Base-by-base conservation (phyloP, 768 basidiomycete genomes). In the Amanita muscaria region DNA sequence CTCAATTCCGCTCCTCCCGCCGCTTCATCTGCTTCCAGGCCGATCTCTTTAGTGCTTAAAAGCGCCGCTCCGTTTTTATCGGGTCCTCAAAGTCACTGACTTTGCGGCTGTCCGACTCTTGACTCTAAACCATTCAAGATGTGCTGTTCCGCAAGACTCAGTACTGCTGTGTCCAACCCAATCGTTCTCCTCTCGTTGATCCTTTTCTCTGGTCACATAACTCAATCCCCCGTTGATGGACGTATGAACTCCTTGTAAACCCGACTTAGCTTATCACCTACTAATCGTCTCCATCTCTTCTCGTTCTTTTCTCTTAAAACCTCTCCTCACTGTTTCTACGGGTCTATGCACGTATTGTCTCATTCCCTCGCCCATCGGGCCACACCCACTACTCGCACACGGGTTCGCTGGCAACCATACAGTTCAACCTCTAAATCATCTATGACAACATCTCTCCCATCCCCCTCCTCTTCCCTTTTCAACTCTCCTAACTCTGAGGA, bases 381-480 rank as follows among this genome's bases (percentile, higher is more conserved):
- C 30, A 77, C 80, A 34, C 76, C 79, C 49, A 73, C 77, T 1
- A 68, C 83, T 47, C 78, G 84, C 53, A 66, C 80, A 40, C 68
- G 82, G 60, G 68, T 79, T 54, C 80, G 87, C 54, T 88, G 86
- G 85, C 87, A 88, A 65, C 86, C 86, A 53, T 89, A 88, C 62
- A 64, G 68, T 51, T 59, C 77, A 42, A 60, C 70, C 43, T 57
- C 64, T 43, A 63, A 63, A 35, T 55, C 72, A 34, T 63, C 69
- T 19, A 61, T 19, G 54, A 59, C 40, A 27, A 41, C 40, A 60
- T 60, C 40, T 58, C 66, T 48, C 19, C 43, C 53, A 46, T 59
- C 75, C 34, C 67, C 70, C 38, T 52, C 61, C 10, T 36, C 58
- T 32, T 53, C 68, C 31, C 75, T 70, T 68, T 68, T 77, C 48